A percentile compares a stretch with the other conserved stretches of the same genome.
These are phyloP conservation scores for Bacidia rubella DNA, from an alignment of 495 filamentous ascomycete species.

Conservation along the genomic window DNA sequence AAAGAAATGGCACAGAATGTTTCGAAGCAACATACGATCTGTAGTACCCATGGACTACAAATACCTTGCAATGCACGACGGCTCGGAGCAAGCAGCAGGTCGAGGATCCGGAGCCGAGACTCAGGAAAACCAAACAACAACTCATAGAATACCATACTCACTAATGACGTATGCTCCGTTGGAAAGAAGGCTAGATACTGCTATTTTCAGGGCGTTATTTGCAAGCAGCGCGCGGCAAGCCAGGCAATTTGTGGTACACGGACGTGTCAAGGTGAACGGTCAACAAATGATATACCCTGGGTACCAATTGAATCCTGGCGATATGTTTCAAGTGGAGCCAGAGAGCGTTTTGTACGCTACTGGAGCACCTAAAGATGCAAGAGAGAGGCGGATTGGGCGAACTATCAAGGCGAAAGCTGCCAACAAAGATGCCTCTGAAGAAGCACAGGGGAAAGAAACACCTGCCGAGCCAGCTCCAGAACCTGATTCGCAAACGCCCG, in stretches of 20 bases:
- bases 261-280: conserved; percentile 88
- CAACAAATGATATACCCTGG: conserved; percentile 88
- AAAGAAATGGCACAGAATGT: conserved; percentile 84
- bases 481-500: conserved; percentile 6
- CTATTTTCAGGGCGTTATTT: conserved; percentile 84
- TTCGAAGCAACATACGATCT: conserved; percentile 58
- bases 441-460: conserved; percentile 17
- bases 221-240: conserved; percentile 91
- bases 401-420: conserved; percentile 17
- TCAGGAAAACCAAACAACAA: conserved; percentile 11
- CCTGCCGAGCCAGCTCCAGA: background rate
- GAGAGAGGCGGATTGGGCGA: conserved; percentile 32
- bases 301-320: conserved; percentile 92
- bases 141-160: conserved; percentile 59
- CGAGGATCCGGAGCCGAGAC: conserved; percentile 57
- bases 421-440: conserved; percentile 18
- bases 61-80: conserved; percentile 65
- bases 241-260: conserved; percentile 85
- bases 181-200: conserved; percentile 80
- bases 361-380: conserved; percentile 50
- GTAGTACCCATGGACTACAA: conserved; percentile 72
- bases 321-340: conserved; percentile 90
- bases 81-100: conserved; percentile 65
- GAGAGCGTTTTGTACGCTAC: conserved; percentile 80
- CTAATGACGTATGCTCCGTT: conserved; percentile 84